Conservation (phyloP, 148 eudicot species). For the Dianthus caryophyllus region DNA sequence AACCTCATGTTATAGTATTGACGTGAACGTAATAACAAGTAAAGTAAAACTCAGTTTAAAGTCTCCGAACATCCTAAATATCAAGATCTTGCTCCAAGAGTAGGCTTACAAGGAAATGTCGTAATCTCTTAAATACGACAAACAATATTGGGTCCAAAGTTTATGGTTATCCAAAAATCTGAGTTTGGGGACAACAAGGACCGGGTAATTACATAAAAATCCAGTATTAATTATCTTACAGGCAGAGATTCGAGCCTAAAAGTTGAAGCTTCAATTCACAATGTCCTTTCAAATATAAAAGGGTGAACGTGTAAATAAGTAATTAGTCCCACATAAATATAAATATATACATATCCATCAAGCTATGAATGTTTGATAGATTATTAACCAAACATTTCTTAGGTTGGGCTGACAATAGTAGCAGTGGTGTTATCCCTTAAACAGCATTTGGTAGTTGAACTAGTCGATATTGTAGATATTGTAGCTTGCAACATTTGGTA, state of each 20-base stretch:
- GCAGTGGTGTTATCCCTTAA: constrained; percentile 23
- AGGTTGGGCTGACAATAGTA: constrained; percentile 13
- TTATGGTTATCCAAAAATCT: constrained; percentile 22
- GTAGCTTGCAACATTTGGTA: constrained; percentile 18
- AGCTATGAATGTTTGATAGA: too few relatives aligned
- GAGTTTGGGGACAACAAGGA: constrained; percentile 24
- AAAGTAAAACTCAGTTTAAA: constrained; percentile 14
- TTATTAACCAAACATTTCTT: constrained; percentile 13
- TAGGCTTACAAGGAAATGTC: constrained; percentile 20
- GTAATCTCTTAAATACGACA: constrained; percentile 7
- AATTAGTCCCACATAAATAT: constrained; percentile 22
- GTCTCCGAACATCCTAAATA: constrained; percentile 21
- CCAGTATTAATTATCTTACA: constrained; percentile 16
- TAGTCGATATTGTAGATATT: constrained; percentile 16
- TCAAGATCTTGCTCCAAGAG: constrained; percentile 14
- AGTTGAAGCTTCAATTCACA: constrained; percentile 7
- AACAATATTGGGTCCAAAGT: constrained; percentile 19
- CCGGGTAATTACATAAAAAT: constrained; percentile 28
- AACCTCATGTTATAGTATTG: not conserved
- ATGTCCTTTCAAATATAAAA: constrained; percentile 27
- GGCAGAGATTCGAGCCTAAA: constrained; percentile 25
- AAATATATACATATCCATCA: too few relatives aligned
- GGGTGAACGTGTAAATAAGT: constrained; percentile 17
- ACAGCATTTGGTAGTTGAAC: constrained; percentile 17
- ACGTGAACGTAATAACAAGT: constrained; percentile 12